phyloP scores from a whole-genome alignment of 768 basidiomycete species.

The Tylopilus balloui region DNA sequence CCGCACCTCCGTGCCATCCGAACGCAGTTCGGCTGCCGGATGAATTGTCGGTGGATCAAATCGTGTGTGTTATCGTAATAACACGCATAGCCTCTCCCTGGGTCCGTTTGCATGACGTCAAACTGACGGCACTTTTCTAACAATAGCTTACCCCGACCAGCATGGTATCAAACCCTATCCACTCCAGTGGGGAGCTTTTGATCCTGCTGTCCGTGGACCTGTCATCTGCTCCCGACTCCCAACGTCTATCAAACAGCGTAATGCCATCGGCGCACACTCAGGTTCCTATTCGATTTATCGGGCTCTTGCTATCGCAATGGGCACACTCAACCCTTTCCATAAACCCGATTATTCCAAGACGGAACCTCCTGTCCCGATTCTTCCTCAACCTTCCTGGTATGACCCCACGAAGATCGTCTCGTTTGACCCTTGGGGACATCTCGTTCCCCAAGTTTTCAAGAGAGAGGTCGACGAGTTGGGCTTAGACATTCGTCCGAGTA shows the following conservation, averaged over 20 bases:
- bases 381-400: constrained; percentile 73
- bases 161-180: constrained; percentile 79
- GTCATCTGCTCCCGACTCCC: constrained; percentile 85
- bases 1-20: background rate
- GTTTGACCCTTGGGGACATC: constrained; percentile 92
- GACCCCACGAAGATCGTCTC: constrained; percentile 79
- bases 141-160: constrained; percentile 81
- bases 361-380: constrained; percentile 79
- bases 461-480: constrained; percentile 58
- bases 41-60: constrained; percentile 7
- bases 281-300: constrained; percentile 95
- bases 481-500: constrained; percentile 86
- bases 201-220: constrained; percentile 69
- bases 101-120: constrained; percentile 1
- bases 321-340: constrained; percentile 70
- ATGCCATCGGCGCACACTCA: constrained; percentile 90
- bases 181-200: constrained; percentile 75
- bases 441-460: constrained; percentile 70
- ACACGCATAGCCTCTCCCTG: constrained; percentile 5
- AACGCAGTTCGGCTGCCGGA: background rate
- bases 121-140: constrained; percentile 8
- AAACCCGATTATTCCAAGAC: constrained; percentile 81
- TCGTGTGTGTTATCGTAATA: constrained; percentile 4
- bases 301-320: constrained; percentile 89
- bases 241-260: constrained; percentile 81